phyloP scores from a whole-genome alignment of 805 yeast genomes.

The Cyberlindnera suaveolens region DNA sequence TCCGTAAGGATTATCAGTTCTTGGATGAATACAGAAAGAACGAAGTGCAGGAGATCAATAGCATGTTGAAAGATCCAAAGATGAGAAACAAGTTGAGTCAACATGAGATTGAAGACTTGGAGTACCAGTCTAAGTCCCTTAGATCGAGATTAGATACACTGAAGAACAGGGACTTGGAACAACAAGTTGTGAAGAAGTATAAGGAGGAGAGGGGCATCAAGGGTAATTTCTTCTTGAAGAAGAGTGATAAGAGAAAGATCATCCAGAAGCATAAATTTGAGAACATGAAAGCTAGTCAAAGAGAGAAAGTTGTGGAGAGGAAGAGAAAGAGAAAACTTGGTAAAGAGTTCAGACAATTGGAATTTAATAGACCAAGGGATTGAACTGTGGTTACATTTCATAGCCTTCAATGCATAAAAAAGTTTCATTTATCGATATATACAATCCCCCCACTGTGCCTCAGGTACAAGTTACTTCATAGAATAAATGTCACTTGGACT shows the following conservation, averaged over 20 bases:
- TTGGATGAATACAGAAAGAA: constrained; percentile 77
- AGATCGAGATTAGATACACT: constrained; percentile 62
- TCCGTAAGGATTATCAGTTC: constrained; percentile 76
- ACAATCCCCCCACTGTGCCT: background rate
- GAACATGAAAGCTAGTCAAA: constrained; percentile 59
- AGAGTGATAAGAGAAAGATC: constrained; percentile 65
- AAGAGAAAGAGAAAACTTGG: constrained; percentile 83
- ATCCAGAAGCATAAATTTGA: constrained; percentile 76
- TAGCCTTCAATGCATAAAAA: background rate
- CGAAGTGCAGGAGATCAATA: constrained; percentile 60
- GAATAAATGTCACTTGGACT: constrained; percentile 3
- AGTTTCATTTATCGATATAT: background rate
- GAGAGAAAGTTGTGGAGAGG: constrained; percentile 80
- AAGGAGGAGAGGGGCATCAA: constrained; percentile 44
- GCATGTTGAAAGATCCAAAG: constrained; percentile 47
- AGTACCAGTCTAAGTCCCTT: constrained; percentile 53
- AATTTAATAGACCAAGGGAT: constrained; percentile 29
- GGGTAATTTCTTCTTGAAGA: constrained; percentile 54
- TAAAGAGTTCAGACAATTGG: constrained; percentile 59
- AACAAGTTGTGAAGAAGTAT: constrained; percentile 53
- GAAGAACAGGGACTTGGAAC: constrained; percentile 69
- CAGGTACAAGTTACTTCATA: background rate
- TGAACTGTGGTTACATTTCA: background rate
- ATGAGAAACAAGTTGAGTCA: constrained; percentile 35
- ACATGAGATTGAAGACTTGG: constrained; percentile 45